These are phyloP conservation scores for Aspergillus panamensis DNA, from an alignment of 495 filamentous ascomycete species.

Conservation along the genomic window DNA sequence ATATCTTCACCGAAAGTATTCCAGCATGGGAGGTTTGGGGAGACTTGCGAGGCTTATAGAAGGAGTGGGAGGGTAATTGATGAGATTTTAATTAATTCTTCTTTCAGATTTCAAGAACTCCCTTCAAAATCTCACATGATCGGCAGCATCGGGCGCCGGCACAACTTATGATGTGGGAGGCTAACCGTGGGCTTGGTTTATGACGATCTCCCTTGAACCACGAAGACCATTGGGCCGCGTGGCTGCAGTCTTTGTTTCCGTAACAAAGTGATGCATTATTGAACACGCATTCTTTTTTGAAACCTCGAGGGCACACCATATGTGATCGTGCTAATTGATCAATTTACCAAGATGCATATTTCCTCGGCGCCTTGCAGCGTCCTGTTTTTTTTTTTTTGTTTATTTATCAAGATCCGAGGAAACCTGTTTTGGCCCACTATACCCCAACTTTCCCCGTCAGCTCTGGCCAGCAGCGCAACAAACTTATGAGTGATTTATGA, in stretches of 20 bases:
- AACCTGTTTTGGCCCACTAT: too few relatives aligned
- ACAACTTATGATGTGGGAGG: slow-evolving; percentile 20
- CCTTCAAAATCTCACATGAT: slow-evolving; percentile 28
- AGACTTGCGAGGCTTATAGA: not conserved
- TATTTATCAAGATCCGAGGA: too few relatives aligned
- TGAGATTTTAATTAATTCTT: not conserved
- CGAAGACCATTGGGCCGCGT: slow-evolving; percentile 4
- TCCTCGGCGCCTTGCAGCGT: too few relatives aligned
- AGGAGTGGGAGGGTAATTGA: not conserved
- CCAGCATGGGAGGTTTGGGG: not conserved
- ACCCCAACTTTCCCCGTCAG: too few relatives aligned
- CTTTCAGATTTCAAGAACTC: slow-evolving; percentile 8
- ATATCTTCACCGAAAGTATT: not conserved
- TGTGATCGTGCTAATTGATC: not conserved
- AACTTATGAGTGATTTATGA: too few relatives aligned
- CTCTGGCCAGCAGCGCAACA: too few relatives aligned
- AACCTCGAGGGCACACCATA: not conserved
- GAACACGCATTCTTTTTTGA: not conserved
- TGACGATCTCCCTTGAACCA: not conserved
- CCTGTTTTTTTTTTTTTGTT: too few relatives aligned
- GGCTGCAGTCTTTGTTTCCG: not conserved
- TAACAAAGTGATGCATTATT: not conserved
- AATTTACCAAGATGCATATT: too few relatives aligned
- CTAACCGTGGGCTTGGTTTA: slow-evolving; percentile 5
- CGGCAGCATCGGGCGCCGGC: slow-evolving; percentile 22